Evolutionary conservation across 2,329 filamentous ascomycete species (phyloP).

Genomic region (Trichoderma gracile): DNA sequence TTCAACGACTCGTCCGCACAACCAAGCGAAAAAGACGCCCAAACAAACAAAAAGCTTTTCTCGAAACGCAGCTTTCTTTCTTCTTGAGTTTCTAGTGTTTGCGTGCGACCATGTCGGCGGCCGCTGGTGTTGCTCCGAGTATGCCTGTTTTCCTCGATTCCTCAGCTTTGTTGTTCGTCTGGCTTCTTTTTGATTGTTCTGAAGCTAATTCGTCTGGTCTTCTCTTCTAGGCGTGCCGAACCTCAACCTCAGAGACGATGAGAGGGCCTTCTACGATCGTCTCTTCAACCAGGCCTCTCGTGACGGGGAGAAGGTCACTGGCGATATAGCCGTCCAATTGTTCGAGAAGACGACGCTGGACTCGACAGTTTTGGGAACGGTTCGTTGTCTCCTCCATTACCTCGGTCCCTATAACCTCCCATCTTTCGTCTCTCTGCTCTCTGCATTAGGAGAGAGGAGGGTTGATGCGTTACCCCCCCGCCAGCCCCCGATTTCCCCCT

Average conservation of each 20-base stretch:
- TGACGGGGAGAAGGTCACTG: conserved; percentile 88
- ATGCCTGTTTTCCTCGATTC: not conserved
- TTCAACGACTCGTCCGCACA: not conserved
- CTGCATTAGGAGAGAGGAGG: not conserved
- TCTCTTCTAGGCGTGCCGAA: conserved; percentile 56
- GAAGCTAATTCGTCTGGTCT: conserved; percentile 27
- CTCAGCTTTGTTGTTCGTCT: no score
- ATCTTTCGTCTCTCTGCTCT: not conserved
- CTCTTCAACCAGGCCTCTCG: conserved; percentile 92
- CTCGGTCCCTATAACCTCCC: not conserved
- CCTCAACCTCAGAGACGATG: conserved; percentile 84
- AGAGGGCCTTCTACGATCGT: conserved; percentile 91
- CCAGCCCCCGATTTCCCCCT: not conserved
- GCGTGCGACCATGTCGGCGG: conserved; percentile 33
- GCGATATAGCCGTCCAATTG: conserved; percentile 94
- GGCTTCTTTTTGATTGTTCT: not conserved
- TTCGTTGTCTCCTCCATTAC: conserved; percentile 45
- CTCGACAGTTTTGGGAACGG: conserved; percentile 83
- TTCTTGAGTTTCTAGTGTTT: conserved; percentile 17
- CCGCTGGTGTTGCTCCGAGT: conserved; percentile 32
- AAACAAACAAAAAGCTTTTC: not conserved
- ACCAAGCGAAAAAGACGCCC: conserved; percentile 15
- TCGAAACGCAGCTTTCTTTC: not conserved
- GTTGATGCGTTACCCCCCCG: conserved; percentile 11
- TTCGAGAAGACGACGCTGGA: conserved; percentile 94